These are phyloP conservation scores for Ustilago vetiveriae DNA, from an alignment of 1,284 basidiomycete species.

Conservation along the genomic window DNA sequence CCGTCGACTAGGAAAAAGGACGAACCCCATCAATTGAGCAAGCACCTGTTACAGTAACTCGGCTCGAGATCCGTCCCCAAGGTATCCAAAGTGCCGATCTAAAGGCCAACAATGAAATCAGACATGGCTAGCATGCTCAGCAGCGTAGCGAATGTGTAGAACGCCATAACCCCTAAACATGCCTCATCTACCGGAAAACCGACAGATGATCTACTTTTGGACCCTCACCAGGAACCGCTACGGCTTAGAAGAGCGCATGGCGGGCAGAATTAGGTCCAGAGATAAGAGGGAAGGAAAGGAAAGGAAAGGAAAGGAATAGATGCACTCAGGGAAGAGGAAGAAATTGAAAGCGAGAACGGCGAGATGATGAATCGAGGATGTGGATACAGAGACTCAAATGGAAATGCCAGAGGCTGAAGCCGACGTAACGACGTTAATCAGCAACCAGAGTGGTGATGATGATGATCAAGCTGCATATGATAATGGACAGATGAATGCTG, in stretches of 20 bases:
- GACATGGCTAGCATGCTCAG: slow-evolving; percentile 28
- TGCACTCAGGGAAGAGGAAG: background rate
- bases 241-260: slow-evolving; percentile 44
- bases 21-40: slow-evolving; percentile 9
- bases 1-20: slow-evolving; percentile 27
- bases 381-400: no score
- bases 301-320: background rate
- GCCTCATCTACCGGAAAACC: slow-evolving; percentile 13
- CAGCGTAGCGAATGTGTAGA: slow-evolving; percentile 47
- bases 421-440: no score
- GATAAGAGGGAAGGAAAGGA: background rate
- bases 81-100: slow-evolving; percentile 10
- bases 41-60: slow-evolving; percentile 50
- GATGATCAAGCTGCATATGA: no score
- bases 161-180: slow-evolving; percentile 29
- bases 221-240: slow-evolving; percentile 57
- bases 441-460: no score
- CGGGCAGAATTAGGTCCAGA: slow-evolving; percentile 55
- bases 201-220: slow-evolving; percentile 35
- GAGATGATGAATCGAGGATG: no score
- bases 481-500: no score
- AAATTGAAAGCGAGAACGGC: background rate
- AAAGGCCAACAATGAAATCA: slow-evolving; percentile 19
- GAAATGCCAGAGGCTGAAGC: no score
- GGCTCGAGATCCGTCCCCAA: slow-evolving; percentile 8